phyloP scores from a whole-genome alignment of 495 filamentous ascomycete genomes.

The Jackrogersella multiformis region DNA sequence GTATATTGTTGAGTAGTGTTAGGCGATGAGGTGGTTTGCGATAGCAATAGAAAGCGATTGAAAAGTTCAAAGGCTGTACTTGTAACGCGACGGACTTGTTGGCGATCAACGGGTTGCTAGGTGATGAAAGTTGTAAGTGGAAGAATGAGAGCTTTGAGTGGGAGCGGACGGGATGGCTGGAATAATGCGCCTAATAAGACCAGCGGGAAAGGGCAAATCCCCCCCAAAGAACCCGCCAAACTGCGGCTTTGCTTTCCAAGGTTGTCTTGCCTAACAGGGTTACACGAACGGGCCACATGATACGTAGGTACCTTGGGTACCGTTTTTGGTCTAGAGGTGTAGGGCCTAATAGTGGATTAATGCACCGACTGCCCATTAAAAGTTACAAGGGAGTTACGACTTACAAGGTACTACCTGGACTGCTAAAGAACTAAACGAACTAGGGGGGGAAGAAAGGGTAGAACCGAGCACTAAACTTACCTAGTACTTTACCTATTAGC shows the following conservation, averaged over 20 bases:
- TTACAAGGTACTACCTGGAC: slow-evolving; percentile 11
- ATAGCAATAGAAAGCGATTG: slow-evolving; percentile 8
- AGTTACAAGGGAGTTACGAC: slow-evolving; percentile 25
- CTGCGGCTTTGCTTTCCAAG: no score
- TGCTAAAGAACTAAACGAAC: no score
- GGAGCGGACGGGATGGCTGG: slow-evolving; percentile 39
- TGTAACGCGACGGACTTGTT: slow-evolving; percentile 28
- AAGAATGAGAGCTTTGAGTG: slow-evolving; percentile 37
- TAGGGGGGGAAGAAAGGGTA: slow-evolving; percentile 16
- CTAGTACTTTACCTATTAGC: no score
- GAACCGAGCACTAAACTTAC: slow-evolving; percentile 23
- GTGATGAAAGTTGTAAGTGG: slow-evolving; percentile 37
- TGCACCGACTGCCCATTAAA: slow-evolving; percentile 14
- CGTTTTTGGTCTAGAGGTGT: slow-evolving; percentile 39
- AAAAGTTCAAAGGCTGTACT: no score
- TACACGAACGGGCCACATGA: slow-evolving; percentile 40
- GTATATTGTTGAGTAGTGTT: not conserved
- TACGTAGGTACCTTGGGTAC: slow-evolving; percentile 28
- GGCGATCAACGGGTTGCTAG: slow-evolving; percentile 38
- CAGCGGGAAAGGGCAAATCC: slow-evolving; percentile 28
- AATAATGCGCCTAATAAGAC: slow-evolving; percentile 50
- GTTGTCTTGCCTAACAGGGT: slow-evolving; percentile 31
- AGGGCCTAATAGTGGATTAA: slow-evolving; percentile 26
- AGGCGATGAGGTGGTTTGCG: slow-evolving; percentile 3
- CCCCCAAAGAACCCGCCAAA: slow-evolving; percentile 12